A percentile compares a stretch with the other conserved stretches of the same genome.
Conservation (phyloP, 1,284 basidiomycete species). For the Austroboletus olivaceoglutinosus region DNA sequence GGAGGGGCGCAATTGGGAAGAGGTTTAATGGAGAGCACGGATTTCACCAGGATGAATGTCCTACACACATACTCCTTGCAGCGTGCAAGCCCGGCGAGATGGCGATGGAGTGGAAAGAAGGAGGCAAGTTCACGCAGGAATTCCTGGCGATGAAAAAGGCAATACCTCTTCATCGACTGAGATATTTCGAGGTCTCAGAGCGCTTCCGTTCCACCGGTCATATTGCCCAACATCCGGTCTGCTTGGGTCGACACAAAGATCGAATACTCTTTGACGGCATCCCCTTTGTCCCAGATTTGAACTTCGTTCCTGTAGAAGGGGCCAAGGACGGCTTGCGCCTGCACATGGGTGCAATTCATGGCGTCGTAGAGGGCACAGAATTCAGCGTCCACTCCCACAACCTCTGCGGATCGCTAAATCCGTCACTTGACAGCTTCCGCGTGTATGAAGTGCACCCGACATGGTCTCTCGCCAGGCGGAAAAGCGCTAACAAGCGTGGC, state of each 20-base stretch:
- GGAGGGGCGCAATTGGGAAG: conserved; percentile 46
- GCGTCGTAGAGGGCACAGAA: conserved; percentile 57
- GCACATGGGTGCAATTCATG: conserved; percentile 57
- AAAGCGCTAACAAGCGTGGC: conserved; percentile 34
- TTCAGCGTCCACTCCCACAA: conserved; percentile 61
- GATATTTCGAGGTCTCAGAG: conserved; percentile 49
- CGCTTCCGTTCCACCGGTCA: conserved; percentile 37
- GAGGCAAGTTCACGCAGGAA: conserved; percentile 56
- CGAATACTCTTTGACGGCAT: conserved; percentile 54
- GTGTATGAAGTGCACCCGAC: conserved; percentile 54
- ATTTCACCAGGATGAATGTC: conserved; percentile 44
- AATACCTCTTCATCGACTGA: conserved; percentile 50
- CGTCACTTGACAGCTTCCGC: conserved; percentile 46
- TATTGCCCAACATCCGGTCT: conserved; percentile 47
- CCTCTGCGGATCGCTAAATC: conserved; percentile 52
- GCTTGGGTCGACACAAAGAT: conserved; percentile 46
- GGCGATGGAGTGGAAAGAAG: conserved; percentile 57
- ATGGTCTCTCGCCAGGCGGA: conserved; percentile 52
- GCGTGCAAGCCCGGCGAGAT: conserved; percentile 52
- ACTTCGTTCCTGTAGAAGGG: conserved; percentile 44
- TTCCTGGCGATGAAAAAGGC: conserved; percentile 47
- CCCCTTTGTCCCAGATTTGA: conserved; percentile 50
- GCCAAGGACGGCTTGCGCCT: conserved; percentile 44
- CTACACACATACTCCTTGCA: conserved; percentile 52
- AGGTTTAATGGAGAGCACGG: conserved; percentile 39